Base-by-base conservation (phyloP, 768 basidiomycete genomes). In the Russula sp. region DNA sequence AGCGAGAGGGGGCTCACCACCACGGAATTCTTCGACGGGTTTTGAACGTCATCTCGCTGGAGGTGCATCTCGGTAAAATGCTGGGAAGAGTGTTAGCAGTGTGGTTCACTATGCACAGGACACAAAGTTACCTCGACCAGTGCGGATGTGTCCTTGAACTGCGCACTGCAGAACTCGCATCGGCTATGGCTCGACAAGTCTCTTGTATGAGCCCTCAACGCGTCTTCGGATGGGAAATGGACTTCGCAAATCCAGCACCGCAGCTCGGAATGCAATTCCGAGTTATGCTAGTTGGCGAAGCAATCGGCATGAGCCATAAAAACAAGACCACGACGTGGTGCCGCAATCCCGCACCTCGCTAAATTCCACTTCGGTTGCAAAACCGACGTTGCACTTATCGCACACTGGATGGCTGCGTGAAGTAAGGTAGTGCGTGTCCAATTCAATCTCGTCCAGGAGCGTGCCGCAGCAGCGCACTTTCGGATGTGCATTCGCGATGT, bases 91-190 rank as follows among this genome's bases (percentile, higher is more conserved):
- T 22, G 47, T 39, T 11, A 63, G 42, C 45, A 3, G 27, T 44
- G 56, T 50, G 55, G 50, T 18, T 35, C 11, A 20, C 37, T 18
- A n/a, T 48, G 22, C 7, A 48, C 14, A 4, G 20, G 34, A 22
- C 27, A 61, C 18, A 44, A 56, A n/a, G 40, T 48, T 47, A 66
- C 66, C 63, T 66, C 66, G 18, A 65, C 59, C 31, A 66, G 55
- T 22, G 66, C 55, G 22, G 63, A 64, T 9, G 58, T 65, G 27
- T 66, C 48, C 51, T 50, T 66, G 57, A 66, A 66, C 32, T 59
- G 58, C 10, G 58, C 63, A 35, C 44, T 57, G 32, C 66, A 66
- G 32, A 66, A 66, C 37, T 65, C 66, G 59, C 66, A 66, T n/a
- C 57, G 47, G 50, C 54, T 55, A 18, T 66, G 66, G 11, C 48